phyloP scores from a whole-genome alignment of 805 yeast genomes.

The Gaillardinia entomophila region DNA sequence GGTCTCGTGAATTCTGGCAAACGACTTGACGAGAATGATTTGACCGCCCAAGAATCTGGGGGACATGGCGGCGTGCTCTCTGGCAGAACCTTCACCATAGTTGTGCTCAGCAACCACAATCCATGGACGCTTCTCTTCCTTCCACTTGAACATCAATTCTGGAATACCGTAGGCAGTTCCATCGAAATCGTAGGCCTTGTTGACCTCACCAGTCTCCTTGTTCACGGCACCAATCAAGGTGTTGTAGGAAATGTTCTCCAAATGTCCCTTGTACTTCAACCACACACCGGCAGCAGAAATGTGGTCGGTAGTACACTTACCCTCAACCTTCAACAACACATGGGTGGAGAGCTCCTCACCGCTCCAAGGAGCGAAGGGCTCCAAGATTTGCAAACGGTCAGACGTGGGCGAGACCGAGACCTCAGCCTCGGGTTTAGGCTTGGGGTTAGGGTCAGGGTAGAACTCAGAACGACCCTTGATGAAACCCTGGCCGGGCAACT shows the following conservation, averaged over 20 bases:
- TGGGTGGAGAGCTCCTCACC: constrained; percentile 76
- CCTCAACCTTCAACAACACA: constrained; percentile 86
- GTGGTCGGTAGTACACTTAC: constrained; percentile 98
- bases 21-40: constrained; percentile 84
- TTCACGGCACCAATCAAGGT: constrained; percentile 96
- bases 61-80: constrained; percentile 97
- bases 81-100: constrained; percentile 98
- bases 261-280: constrained; percentile 97
- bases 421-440: constrained; percentile 51
- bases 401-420: constrained; percentile 81
- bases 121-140: constrained; percentile 81
- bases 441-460: constrained; percentile 68
- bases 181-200: constrained; percentile 80
- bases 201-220: constrained; percentile 95
- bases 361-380: constrained; percentile 83
- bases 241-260: constrained; percentile 91
- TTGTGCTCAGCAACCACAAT: constrained; percentile 94
- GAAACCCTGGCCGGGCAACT: constrained; percentile 77
- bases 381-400: constrained; percentile 85
- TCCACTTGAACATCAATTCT: constrained; percentile 96
- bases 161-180: constrained; percentile 79
- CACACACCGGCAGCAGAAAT: constrained; percentile 98
- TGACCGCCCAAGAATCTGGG: constrained; percentile 94
- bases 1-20: constrained; percentile 98
- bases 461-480: constrained; percentile 67